phyloP scores from a whole-genome alignment of 2,329 filamentous ascomycete species.

The Tolypocladium inflatum region DNA sequence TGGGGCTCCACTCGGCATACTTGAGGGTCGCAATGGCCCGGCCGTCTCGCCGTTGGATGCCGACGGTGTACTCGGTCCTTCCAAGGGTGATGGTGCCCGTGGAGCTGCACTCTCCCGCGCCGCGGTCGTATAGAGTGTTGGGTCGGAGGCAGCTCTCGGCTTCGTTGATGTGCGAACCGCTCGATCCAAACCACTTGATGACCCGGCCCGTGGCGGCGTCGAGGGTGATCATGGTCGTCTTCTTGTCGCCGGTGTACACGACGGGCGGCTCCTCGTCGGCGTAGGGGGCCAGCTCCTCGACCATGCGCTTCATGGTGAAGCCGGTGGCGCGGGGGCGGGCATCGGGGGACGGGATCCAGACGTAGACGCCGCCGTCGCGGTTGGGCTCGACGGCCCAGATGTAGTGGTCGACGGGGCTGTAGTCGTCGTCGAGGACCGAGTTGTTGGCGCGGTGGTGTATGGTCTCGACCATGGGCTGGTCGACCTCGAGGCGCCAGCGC shows the following conservation, averaged over 20 bases:
- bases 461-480: slow-evolving; percentile 85
- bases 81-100: slow-evolving; percentile 75
- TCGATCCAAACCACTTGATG: slow-evolving; percentile 73
- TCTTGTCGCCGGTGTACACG: slow-evolving; percentile 86
- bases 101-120: slow-evolving; percentile 67
- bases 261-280: slow-evolving; percentile 66
- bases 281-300: slow-evolving; percentile 74
- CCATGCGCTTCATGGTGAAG: slow-evolving; percentile 74
- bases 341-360: slow-evolving; percentile 61
- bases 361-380: slow-evolving; percentile 76
- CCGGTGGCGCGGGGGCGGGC: slow-evolving; percentile 55
- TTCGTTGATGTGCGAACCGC: slow-evolving; percentile 57
- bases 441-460: slow-evolving; percentile 66
- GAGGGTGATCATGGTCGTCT: slow-evolving; percentile 79
- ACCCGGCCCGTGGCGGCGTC: slow-evolving; percentile 79
- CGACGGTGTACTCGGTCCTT: slow-evolving; percentile 81
- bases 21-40: slow-evolving; percentile 78
- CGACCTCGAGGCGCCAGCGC: slow-evolving; percentile 77
- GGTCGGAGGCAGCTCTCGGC: slow-evolving; percentile 67
- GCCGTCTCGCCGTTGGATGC: slow-evolving; percentile 67
- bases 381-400: slow-evolving; percentile 94
- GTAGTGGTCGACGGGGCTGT: slow-evolving; percentile 68
- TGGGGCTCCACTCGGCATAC: slow-evolving; percentile 91
- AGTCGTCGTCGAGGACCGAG: slow-evolving; percentile 49
- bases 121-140: slow-evolving; percentile 55